Evolutionary conservation across 2,329 filamentous ascomycete species (phyloP).

Genomic region (Thielaviopsis musarum): DNA sequence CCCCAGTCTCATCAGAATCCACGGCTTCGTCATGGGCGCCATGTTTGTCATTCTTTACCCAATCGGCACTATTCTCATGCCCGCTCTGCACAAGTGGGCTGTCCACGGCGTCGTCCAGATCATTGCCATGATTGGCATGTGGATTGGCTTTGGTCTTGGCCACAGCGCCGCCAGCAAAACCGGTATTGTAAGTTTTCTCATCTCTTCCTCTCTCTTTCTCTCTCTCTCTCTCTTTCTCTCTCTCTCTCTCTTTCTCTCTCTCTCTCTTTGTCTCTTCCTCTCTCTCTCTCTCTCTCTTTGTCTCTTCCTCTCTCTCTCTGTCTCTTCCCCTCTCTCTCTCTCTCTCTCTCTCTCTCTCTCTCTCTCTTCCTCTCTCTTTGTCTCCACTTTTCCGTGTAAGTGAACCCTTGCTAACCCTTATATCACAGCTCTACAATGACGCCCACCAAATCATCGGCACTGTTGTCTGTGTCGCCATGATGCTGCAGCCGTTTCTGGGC

Average conservation of each 20-base stretch:
- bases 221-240: too few relatives aligned
- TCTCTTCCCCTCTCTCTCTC: too few relatives aligned
- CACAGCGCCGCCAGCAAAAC: slow-evolving; percentile 28
- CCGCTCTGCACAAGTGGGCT: slow-evolving; percentile 37
- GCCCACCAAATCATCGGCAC: slow-evolving; percentile 40
- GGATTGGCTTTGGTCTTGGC: slow-evolving; percentile 42
- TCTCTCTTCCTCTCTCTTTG: too few relatives aligned
- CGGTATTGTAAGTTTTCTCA: slow-evolving; percentile 23
- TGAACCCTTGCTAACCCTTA: slow-evolving; percentile 1
- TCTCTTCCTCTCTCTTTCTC: too few relatives aligned
- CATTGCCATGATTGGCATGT: slow-evolving; percentile 38
- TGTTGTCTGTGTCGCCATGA: slow-evolving; percentile 34
- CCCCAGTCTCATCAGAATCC: slow-evolving; percentile 22
- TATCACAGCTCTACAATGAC: slow-evolving; percentile 25
- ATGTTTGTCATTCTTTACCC: slow-evolving; percentile 43
- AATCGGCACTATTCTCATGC: slow-evolving; percentile 42
- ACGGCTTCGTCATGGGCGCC: slow-evolving; percentile 45
- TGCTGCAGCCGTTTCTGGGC: slow-evolving; percentile 41
- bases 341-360: too few relatives aligned
- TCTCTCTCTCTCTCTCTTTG: too few relatives aligned
- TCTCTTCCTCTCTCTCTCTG: too few relatives aligned
- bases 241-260: too few relatives aligned
- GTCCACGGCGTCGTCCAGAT: slow-evolving; percentile 41
- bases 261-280: too few relatives aligned
- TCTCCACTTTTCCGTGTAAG: slow-evolving; percentile 10